Base-by-base conservation (phyloP, 768 basidiomycete species). In the Suillus plorans region DNA sequence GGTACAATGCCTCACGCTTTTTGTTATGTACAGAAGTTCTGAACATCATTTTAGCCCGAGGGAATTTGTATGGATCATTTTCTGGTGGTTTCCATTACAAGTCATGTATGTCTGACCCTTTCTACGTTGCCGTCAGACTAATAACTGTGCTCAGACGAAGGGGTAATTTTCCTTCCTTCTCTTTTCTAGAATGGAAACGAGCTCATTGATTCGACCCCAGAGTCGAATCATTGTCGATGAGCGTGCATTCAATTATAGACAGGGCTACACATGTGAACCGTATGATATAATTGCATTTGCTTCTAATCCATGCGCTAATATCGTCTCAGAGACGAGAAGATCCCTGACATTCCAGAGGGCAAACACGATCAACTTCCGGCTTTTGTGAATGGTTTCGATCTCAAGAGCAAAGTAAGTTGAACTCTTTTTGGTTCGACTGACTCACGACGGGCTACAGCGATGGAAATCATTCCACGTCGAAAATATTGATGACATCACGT, bases 371-470 rank as follows among this genome's bases (percentile, higher is more conserved):
- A 89, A 9, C 79, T 87, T 0, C 79, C 87, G 0, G 82, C 85
- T 0, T 78, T 84, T 45, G 82, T 89, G 2, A 85, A 85, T 67
- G 88, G 87, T 0, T 90, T 89, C 72, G 87, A 86, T 70, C 76
- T 89, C 52, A 68, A 76, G 6, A 86, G 86, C 64, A 88, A 88
- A 72, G 61, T 64, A 12, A n/a, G 37, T 36, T 31, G 36, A 37
- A 22, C 20, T 12, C 25, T 0, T 41, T 31, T 31, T 18, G 5
- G 25, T 12, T 41, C 39, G 16, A 2, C 25, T 58, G 57, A 28
- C 57, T 41, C 10, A 39, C 14, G 36, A 25, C 18, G 50, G 42
- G 9, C 7, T 31, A 41, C 18, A 65, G 64, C 63, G 87, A 87
- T 89, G 66, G 87, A 7, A 12, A n/a, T 18, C 87, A 70, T 87